Base-by-base conservation (phyloP, 805 yeast species). In the Metschnikowia koreensis region DNA sequence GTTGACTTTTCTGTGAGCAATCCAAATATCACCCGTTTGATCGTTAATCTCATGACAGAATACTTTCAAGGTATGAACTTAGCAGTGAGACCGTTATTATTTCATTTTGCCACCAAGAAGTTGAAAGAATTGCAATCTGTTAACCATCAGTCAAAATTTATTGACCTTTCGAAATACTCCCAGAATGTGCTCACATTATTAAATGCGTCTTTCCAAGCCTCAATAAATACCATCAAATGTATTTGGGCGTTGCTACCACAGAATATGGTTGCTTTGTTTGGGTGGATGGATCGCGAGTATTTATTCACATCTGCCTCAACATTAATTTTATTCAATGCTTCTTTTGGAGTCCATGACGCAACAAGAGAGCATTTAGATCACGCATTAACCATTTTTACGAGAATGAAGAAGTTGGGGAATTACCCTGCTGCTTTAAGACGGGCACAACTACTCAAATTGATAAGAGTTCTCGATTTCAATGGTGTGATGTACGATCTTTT, bases 261-360 rank as follows among this genome's bases (percentile, higher is more conserved):
- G 51, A 86, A 86, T 57, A 85, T 86, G 90, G 84, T 87, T n/a
- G 93, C 96, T 0, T 67, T 87, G 41, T 87, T 87, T 69, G 94
- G 96, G 1, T 87, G 89, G 74, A 87, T 87, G 93, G 96, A 87
- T 63, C 75, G 96, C 60, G 96, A 87, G 61, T 87, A 87, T 62
- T 70, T 87, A 26, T 87, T 86, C 65, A 87, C 91, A 0, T 81
- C 92, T 0, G 83, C 92, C 3, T 86, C 88, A 6, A 87, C 94
- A 0, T 68, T 87, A 44, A 81, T 87, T 13, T 71, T 87, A 40
- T 87, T 86, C 65, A 87, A 85, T 64, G 84, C 90, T 1, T 85
- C 94, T 0, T 87, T 87, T 69, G 96, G 96, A 7, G 86, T 87
- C 7, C 89, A 87, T 62, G 89, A 86, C 27, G 89, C 87, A 29